Evolutionary conservation across 2,329 filamentous ascomycete species (phyloP).

Genomic region (Scorias spongiosa): DNA sequence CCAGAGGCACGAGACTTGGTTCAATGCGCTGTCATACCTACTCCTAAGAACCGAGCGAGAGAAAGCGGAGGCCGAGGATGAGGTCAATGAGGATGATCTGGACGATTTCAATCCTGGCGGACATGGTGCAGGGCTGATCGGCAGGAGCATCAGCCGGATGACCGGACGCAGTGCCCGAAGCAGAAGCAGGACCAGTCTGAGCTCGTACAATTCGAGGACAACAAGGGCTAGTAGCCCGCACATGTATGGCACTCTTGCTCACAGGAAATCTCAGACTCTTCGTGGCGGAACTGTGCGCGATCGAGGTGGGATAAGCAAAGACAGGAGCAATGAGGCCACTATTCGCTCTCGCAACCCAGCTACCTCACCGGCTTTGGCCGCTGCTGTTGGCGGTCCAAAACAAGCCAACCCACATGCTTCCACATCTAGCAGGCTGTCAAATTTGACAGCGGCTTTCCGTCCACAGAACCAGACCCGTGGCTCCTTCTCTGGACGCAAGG

Average conservation of each 20-base stretch:
- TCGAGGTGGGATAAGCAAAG: not conserved
- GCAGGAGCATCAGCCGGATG: conserved; percentile 36
- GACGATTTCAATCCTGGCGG: conserved; percentile 63
- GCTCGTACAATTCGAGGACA: conserved; percentile 34
- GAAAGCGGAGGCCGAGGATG: conserved; percentile 32
- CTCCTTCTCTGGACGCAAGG: conserved; percentile 34
- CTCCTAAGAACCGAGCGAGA: conserved; percentile 54
- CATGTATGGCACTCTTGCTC: conserved; percentile 1
- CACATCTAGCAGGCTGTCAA: conserved; percentile 28
- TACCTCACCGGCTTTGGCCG: not conserved
- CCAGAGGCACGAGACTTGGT: conserved; percentile 95
- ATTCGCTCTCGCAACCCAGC: not conserved
- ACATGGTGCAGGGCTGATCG: conserved; percentile 27
- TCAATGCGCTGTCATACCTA: conserved; percentile 89
- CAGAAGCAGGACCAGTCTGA: conserved; percentile 20
- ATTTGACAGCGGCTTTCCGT: conserved; percentile 2
- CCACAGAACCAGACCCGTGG: conserved; percentile 17
- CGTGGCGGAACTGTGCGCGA: not conserved
- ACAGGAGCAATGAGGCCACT: not conserved
- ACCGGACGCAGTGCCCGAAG: conserved; percentile 29
- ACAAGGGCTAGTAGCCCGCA: conserved; percentile 51
- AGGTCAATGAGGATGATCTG: conserved; percentile 43
- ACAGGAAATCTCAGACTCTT: not conserved
- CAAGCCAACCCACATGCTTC: not conserved
- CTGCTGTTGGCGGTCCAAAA: not conserved